A percentile compares a stretch with the other conserved stretches of the same genome.
Conservation (phyloP, 768 basidiomycete species). For the Hortiboletus campestris region DNA sequence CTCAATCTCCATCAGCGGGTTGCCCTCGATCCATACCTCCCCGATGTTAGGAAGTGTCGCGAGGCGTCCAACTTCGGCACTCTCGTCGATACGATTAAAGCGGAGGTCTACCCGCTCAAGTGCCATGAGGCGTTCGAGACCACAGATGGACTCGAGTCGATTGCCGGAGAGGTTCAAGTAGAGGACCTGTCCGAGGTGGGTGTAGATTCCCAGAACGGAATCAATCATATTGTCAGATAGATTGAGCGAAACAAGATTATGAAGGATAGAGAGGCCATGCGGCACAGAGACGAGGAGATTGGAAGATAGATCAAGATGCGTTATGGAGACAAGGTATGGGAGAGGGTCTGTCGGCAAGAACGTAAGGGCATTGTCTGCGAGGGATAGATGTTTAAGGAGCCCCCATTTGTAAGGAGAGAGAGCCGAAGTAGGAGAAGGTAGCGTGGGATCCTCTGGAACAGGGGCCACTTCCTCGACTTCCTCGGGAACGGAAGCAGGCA, state of each 20-base stretch:
- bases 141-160: slow-evolving; percentile 91
- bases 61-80: slow-evolving; percentile 80
- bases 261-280: slow-evolving; percentile 65
- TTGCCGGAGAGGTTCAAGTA: slow-evolving; percentile 81
- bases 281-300: slow-evolving; percentile 92
- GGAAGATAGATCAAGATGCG: slow-evolving; percentile 84
- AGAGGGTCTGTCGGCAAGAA: slow-evolving; percentile 71
- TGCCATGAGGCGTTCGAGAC: slow-evolving; percentile 83
- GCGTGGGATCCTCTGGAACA: slow-evolving; percentile 19
- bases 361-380: slow-evolving; percentile 79
- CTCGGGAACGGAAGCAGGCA: slow-evolving; percentile 61
- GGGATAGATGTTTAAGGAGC: slow-evolving; percentile 69
- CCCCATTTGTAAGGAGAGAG: slow-evolving; percentile 70
- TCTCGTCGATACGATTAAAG: slow-evolving; percentile 75
- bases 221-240: slow-evolving; percentile 98
- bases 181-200: slow-evolving; percentile 72
- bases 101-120: slow-evolving; percentile 86
- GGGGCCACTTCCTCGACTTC: slow-evolving; percentile 33
- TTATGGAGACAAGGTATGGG: slow-evolving; percentile 67
- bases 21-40: slow-evolving; percentile 83
- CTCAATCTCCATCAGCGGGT: slow-evolving; percentile 71
- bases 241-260: slow-evolving; percentile 86
- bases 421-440: slow-evolving; percentile 30
- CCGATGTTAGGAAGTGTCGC: slow-evolving; percentile 74
- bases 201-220: slow-evolving; percentile 86